Evolutionary conservation across 306 rosid species (phyloP).

Genomic region (Arachis stenosperma): DNA sequence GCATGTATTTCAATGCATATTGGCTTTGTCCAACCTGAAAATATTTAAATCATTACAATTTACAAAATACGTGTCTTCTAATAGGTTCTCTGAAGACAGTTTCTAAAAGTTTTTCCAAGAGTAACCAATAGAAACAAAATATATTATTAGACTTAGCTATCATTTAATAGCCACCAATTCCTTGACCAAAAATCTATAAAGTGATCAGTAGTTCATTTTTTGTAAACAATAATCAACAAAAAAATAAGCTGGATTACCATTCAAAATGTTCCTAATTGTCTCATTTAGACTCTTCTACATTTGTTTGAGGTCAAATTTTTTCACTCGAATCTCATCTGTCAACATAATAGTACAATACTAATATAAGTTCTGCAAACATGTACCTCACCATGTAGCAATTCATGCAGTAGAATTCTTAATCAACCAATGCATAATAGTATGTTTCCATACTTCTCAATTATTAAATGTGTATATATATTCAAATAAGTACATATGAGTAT

Average conservation of each 20-base stretch:
- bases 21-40: constrained; percentile 90
- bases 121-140: constrained; percentile 16
- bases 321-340: constrained; percentile 88
- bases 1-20: constrained; percentile 99
- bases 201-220: constrained; percentile 1
- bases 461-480: constrained; percentile 7
- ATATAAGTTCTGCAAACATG: constrained; percentile 30
- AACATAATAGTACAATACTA: constrained; percentile 34
- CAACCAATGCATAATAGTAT: constrained; percentile 12
- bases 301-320: constrained; percentile 78
- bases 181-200: constrained; percentile 31
- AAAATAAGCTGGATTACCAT: constrained; percentile 56
- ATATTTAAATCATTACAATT: constrained; percentile 27
- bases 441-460: constrained; percentile 13
- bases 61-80: neutral
- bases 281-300: constrained; percentile 99
- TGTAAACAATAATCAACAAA: constrained; percentile 16
- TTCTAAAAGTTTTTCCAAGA: constrained; percentile 53
- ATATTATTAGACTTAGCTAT: neutral
- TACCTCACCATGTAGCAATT: constrained; percentile 16
- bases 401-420: constrained; percentile 19
- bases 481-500: constrained; percentile 1
- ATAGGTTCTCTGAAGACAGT: constrained; percentile 98
- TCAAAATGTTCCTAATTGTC: constrained; percentile 93
- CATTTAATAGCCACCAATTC: neutral